Evolutionary conservation across 2,329 filamentous ascomycete genomes (phyloP), one percentile per base, ranked within the genome.

Genomic region (Cytospora piceae): DNA sequence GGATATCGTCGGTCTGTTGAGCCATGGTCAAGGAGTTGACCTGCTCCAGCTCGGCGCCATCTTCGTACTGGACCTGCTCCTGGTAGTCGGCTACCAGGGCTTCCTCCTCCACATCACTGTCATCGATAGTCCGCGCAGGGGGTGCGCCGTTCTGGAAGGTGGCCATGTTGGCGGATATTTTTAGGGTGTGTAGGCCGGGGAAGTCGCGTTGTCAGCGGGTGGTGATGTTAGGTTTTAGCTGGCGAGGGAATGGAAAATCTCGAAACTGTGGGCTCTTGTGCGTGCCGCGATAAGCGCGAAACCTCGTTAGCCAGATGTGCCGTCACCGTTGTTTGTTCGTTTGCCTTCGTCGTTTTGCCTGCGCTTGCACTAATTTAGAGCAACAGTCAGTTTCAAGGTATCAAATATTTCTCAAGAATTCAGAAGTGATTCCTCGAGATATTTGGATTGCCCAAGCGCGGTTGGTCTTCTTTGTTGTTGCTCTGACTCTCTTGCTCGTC

Each of bases 61-160:
- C 93, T 74, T 96, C 92, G 75, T 94, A 97, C 78, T 95, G 93
- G 73, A 97, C 92, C 80, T 97, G 94, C 82, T 97, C 93, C 77
- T 89, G 90, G 86, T 97, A 97, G 81, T 98, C 93, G 80, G 93
- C 93, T 74, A 93, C 95, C 72, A 99, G 87, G 73, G 91, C 91
- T 82, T 98, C 95, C 85, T 98, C 94, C 82, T 97, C 94, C 71
- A 92, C 91, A 78, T 98, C 95, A 76, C 93, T 96, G 77, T 96
- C 93, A 73, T 88, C 88, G 67, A 87, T 80, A 71, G 83, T 80
- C 78, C 87, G 85, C 75, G 82, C 77, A 71, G 86, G 84, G 76
- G 85, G 82, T 74, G 80, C 81, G 75, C 85, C 85, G 77, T 87
- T 89, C 76, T 87, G 83, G 75, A 85, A 87, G 72, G 79, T 82